phyloP scores from a whole-genome alignment of 169 alveolate genomes.

The Babesia caballi region DNA sequence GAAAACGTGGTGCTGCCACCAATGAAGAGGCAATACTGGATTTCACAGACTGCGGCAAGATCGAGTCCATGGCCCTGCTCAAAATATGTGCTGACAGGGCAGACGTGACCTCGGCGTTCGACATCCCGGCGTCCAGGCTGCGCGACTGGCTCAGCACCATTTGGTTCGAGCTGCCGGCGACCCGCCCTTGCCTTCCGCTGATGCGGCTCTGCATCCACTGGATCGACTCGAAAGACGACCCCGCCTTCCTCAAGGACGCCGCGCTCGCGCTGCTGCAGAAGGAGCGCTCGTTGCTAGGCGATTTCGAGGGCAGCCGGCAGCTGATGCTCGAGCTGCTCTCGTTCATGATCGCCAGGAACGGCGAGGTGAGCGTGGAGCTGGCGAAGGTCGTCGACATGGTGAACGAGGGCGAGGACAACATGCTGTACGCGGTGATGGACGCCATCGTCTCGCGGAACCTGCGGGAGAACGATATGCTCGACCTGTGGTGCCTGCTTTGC shows the following conservation, averaged over 20 bases:
- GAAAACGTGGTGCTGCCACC: background rate
- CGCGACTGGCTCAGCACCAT: constrained; percentile 58
- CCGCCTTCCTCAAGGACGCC: constrained; percentile 40
- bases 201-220: constrained; percentile 45
- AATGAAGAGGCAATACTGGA: background rate
- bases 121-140: constrained; percentile 41
- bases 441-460: constrained; percentile 24
- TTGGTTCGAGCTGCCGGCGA: constrained; percentile 64
- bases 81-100: constrained; percentile 55
- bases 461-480: constrained; percentile 45
- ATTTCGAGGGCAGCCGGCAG: constrained; percentile 30
- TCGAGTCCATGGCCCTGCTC: constrained; percentile 44
- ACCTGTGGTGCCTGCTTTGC: constrained; percentile 62
- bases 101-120: constrained; percentile 16
- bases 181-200: constrained; percentile 40
- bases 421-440: background rate
- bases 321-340: constrained; percentile 37
- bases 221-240: constrained; percentile 55
- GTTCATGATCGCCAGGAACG: constrained; percentile 24
- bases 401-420: constrained; percentile 1
- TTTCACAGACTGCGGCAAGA: constrained; percentile 24
- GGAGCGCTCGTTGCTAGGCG: constrained; percentile 21
- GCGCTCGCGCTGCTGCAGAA: constrained; percentile 46
- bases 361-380: constrained; percentile 33
- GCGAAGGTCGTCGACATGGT: constrained; percentile 33